phyloP scores from a whole-genome alignment of 768 basidiomycete species.

The Cantharellus anzutake region DNA sequence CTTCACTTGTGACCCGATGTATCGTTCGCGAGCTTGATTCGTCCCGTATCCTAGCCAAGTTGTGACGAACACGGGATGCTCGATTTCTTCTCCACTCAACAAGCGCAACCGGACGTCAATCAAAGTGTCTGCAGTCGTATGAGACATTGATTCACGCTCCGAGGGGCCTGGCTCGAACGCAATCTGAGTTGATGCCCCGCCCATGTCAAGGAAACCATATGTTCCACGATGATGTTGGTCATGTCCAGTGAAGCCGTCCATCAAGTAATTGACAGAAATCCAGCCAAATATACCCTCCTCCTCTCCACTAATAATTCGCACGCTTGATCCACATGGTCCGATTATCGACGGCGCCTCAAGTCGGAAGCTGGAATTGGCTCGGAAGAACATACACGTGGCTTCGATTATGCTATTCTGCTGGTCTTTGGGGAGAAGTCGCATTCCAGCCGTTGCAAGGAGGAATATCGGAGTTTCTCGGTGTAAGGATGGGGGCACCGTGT shows the following conservation, averaged over 20 bases:
- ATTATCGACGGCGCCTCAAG: slow-evolving; percentile 42
- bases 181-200: slow-evolving; percentile 96
- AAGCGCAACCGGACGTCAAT: slow-evolving; percentile 67
- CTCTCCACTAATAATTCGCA: slow-evolving; percentile 90
- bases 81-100: slow-evolving; percentile 68
- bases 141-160: slow-evolving; percentile 22
- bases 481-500: slow-evolving; percentile 71
- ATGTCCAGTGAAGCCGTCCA: slow-evolving; percentile 65
- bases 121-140: slow-evolving; percentile 37
- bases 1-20: slow-evolving; percentile 49
- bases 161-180: slow-evolving; percentile 72
- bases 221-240: slow-evolving; percentile 45
- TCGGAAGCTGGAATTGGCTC: slow-evolving; percentile 55
- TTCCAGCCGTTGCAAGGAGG: slow-evolving; percentile 89
- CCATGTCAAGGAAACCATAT: slow-evolving; percentile 98
- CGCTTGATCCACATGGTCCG: slow-evolving; percentile 82
- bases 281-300: slow-evolving; percentile 97
- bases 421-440: slow-evolving; percentile 62
- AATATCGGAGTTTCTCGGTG: slow-evolving; percentile 78
- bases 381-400: slow-evolving; percentile 59
- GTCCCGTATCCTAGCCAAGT: slow-evolving; percentile 99
- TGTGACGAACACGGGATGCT: slow-evolving; percentile 88
- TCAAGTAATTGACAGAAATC: slow-evolving; percentile 98
- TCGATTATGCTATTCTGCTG: slow-evolving; percentile 57
- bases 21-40: slow-evolving; percentile 88